Percentiles rank a stretch among this genome's conserved stretches.
Evolutionary conservation across 331 rosid genomes (phyloP).

Genomic region (Spiraea crenata): DNA sequence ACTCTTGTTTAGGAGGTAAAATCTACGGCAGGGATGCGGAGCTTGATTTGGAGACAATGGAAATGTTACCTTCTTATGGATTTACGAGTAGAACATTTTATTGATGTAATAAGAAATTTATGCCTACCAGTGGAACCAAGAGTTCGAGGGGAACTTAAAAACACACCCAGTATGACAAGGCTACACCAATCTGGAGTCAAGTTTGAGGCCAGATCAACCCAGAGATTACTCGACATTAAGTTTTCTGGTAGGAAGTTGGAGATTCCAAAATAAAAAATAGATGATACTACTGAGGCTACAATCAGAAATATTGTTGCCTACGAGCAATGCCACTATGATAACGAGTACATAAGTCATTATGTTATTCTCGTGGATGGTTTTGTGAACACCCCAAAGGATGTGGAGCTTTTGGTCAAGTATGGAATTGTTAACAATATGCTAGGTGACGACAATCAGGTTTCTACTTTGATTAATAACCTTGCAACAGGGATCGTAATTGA

Average conservation of each 20-base stretch:
- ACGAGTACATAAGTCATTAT: not conserved
- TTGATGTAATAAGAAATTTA: too few relatives aligned
- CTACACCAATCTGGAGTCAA: too few relatives aligned
- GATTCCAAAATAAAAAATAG: not conserved
- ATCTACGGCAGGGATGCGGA: too few relatives aligned
- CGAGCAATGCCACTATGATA: constrained; percentile 4
- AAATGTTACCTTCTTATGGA: too few relatives aligned
- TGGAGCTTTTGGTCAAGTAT: constrained; percentile 20
- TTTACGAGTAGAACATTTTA: too few relatives aligned
- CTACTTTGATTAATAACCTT: constrained; percentile 10
- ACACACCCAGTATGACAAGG: too few relatives aligned
- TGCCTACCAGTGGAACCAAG: too few relatives aligned
- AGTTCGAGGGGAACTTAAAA: too few relatives aligned
- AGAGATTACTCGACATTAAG: too few relatives aligned
- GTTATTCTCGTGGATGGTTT: not conserved
- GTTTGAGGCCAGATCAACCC: too few relatives aligned
- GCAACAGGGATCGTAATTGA: not conserved
- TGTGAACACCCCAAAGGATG: constrained; percentile 16
- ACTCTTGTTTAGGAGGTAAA: too few relatives aligned
- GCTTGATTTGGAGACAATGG: too few relatives aligned
- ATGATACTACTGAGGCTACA: accelerated
- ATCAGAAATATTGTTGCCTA: constrained; percentile 14
- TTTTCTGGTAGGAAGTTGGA: not conserved
- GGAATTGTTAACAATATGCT: not conserved
- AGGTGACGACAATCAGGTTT: not conserved